phyloP scores from a whole-genome alignment of 768 basidiomycete species.

The Lanmaoa rubissima region DNA sequence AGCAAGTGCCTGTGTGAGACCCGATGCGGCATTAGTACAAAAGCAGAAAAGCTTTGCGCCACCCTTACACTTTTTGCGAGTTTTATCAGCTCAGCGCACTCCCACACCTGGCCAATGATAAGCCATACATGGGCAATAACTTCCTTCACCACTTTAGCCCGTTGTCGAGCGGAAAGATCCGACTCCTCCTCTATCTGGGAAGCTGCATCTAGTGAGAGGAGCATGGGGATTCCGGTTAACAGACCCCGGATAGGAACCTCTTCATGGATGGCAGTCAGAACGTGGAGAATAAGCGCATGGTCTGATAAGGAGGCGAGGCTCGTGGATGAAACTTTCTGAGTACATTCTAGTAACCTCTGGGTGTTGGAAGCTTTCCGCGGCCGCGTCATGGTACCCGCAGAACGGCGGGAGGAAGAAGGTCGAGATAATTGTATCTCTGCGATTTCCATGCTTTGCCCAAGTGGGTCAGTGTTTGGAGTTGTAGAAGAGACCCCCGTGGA shows the following conservation, averaged over 20 bases:
- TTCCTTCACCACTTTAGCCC: constrained; percentile 57
- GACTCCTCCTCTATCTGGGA: constrained; percentile 42
- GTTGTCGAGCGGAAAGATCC: constrained; percentile 40
- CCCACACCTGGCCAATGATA: constrained; percentile 70
- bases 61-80: constrained; percentile 55
- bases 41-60: constrained; percentile 15
- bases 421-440: constrained; percentile 29
- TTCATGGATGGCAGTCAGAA: constrained; percentile 66
- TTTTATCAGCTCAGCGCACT: constrained; percentile 49
- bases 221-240: constrained; percentile 80
- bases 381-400: constrained; percentile 48
- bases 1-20: constrained; percentile 43
- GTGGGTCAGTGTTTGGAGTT: constrained; percentile 31
- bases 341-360: constrained; percentile 49
- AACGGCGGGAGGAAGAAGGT: constrained; percentile 44
- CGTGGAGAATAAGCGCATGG: constrained; percentile 65
- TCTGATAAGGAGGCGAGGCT: constrained; percentile 67
- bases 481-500: constrained; percentile 31
- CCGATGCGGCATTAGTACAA: constrained; percentile 10
- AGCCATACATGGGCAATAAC: constrained; percentile 65
- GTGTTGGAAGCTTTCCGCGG: constrained; percentile 57
- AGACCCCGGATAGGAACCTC: constrained; percentile 74
- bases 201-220: constrained; percentile 67
- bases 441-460: constrained; percentile 20
- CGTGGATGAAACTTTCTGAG: constrained; percentile 40